Evolutionary conservation across 192 early-diverging fungal genomes (phyloP), one percentile per base, ranked within the genome.

Genomic region (Podila verticillata): DNA sequence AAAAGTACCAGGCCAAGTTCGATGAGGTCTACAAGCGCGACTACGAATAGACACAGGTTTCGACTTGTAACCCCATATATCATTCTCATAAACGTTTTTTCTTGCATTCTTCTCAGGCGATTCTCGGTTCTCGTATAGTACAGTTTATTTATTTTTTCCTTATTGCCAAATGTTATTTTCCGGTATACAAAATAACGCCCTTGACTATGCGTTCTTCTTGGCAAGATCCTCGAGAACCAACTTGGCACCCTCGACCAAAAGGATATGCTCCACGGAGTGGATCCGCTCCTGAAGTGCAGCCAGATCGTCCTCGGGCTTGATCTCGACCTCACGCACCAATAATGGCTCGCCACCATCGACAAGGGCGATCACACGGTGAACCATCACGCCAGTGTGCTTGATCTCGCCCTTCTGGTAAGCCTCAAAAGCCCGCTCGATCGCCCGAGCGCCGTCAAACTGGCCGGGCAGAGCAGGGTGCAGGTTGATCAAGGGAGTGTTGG

Each of bases 391-490:
- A 0, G 95, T 96, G 13, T 88, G 78, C 12, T 75, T 83, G 29
- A 94, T 92, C 66, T 90, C 82, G 13, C 96, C 96, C 36, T 88
- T 87, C 80, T 91, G 72, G 71, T 89, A 97, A 26, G 95, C 96
- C n/a, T 92, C 90, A 77, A 89, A 98, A 5, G 98, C 98, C 15
- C 97, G 86, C 57, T 96, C 95, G 62, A 99, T 99, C 17, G 98
- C 96, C 68, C 95, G 88, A 1, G 96, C 96, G n/a, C 98, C 98
- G 70, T 99, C 96, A 81, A 99, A 96, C 80, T 94, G 89, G 48
- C 96, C 96, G 9, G 98, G 98, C 30, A 99, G 84, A 3, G 98
- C 97, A 26, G 98, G 98, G 65, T 99, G 98, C 66, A 99, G 84
- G 85, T 99, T 99, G 81, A 99, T 95, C 63, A 99, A 86, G 49